Evolutionary conservation across 257 asterid species (phyloP).

Genomic region (Salvia splendens): DNA sequence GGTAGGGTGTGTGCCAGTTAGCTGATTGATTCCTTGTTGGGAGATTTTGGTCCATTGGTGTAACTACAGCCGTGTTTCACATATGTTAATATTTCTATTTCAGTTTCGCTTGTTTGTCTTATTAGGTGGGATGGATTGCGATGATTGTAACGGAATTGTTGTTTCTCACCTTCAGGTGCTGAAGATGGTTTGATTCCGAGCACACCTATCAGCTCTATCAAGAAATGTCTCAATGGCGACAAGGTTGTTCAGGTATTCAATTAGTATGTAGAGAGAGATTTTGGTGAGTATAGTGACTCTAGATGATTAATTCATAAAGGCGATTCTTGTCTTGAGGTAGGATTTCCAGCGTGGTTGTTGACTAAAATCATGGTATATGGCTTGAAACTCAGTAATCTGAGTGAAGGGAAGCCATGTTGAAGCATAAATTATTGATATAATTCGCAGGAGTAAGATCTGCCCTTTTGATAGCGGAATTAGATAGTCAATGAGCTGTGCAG

Average conservation of each 20-base stretch:
- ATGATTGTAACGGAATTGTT: conserved; percentile 22
- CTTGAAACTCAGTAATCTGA: conserved; percentile 10
- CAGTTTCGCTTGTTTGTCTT: background rate
- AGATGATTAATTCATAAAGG: background rate
- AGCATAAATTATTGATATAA: background rate
- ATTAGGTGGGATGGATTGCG: conserved; percentile 1
- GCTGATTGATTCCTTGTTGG: conserved; percentile 15
- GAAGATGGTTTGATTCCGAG: conserved; percentile 50
- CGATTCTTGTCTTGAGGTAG: conserved; percentile 19
- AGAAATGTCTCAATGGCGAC: conserved; percentile 46
- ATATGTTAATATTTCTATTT: background rate
- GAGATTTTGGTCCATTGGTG: background rate
- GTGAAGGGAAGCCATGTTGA: conserved; percentile 10
- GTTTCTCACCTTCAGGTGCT: conserved; percentile 42
- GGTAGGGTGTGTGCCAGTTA: conserved; percentile 4
- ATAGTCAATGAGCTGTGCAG: background rate
- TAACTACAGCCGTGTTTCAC: background rate
- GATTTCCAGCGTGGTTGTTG: background rate
- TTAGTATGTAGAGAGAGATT: background rate
- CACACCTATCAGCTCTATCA: conserved; percentile 66
- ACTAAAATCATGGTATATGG: background rate
- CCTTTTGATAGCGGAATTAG: conserved; percentile 1
- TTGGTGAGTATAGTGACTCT: background rate
- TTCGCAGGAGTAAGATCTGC: background rate
- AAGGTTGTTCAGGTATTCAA: conserved; percentile 62